Evolutionary conservation across 1,284 basidiomycete species (phyloP).

Genomic region (Heliocybe sulcata): DNA sequence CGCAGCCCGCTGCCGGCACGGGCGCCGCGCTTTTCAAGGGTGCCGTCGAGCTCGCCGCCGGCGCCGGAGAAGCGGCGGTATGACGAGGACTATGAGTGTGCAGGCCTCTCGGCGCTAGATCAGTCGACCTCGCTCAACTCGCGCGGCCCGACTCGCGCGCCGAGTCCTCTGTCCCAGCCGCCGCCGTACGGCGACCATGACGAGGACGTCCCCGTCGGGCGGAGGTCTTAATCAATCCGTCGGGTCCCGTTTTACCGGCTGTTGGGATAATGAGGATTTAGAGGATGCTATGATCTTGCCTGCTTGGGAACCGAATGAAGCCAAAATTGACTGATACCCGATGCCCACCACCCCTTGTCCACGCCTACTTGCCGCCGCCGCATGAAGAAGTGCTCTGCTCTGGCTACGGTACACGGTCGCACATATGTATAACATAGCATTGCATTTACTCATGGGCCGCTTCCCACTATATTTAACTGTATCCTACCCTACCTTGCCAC

Average conservation of each 20-base stretch:
- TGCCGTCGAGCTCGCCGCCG: conserved; percentile 12
- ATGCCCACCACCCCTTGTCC: neutral
- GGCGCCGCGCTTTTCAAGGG: conserved; percentile 7
- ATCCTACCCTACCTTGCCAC: neutral
- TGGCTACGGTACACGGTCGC: neutral
- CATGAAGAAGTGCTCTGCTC: neutral
- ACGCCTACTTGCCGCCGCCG: neutral
- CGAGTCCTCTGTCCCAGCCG: conserved; percentile 19
- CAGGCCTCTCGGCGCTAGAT: conserved; percentile 6
- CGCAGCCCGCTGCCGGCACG: conserved; percentile 17
- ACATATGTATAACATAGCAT: neutral
- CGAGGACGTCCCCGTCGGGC: conserved; percentile 19
- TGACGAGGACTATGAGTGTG: conserved; percentile 16
- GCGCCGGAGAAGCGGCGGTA: conserved; percentile 30
- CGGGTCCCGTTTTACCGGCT: neutral
- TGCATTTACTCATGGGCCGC: neutral
- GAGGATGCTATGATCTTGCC: neutral
- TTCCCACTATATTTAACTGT: neutral
- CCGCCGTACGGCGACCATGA: conserved; percentile 51
- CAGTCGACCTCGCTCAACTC: neutral
- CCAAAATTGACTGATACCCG: neutral
- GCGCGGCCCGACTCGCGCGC: neutral
- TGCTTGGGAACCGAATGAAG: too few species aligned
- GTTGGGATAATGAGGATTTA: neutral
- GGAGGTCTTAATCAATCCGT: neutral